Evolutionary conservation across 1,139 yeast species (phyloP), one percentile per base, ranked within the genome.

Genomic region (Meyerozyma elateridarum): DNA sequence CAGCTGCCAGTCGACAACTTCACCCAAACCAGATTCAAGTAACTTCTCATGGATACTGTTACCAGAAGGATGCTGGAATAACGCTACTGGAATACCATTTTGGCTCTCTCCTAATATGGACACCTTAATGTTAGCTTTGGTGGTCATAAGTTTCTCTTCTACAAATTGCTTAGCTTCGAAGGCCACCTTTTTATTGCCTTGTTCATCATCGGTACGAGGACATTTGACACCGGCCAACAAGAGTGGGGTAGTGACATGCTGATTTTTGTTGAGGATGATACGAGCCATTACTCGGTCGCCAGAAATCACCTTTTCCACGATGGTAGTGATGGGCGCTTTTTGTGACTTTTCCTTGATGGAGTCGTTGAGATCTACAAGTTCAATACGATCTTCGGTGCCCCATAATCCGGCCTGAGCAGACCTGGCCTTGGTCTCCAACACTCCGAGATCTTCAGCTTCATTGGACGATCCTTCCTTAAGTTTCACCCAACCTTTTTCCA

Each of bases 1-100:
- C 1, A 88, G 76, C 54, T 85, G 95, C 91, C 94, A 83, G 52
- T 85, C 95, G 15, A 80, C 76, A 35, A 85, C 75, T 43, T 78
- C 79, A 6, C 82, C 95, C 27, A 78, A 66, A 7, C 96, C 96
- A 37, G 65, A 68, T 39, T 73, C 76, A 40, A 85, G 65, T 40
- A 85, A 59, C 43, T 76, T 73, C 44, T 79, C 81, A 39, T 83
- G 77, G 46, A 85, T 79, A 38, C 59, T 59, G 49, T 84, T 83
- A 8, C 73, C 75, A 6, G 94, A 88, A 8, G 85, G 82, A 34
- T 87, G 89, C 45, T 78, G 79, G 32, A 73, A 56, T 25, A 76
- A 47, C 6, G 70, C 83, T 36, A 80, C 72, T 8, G 89, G 81
- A 6, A 80, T 61, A 7, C 85, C 89, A 18, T 64, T 58, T 38